phyloP scores from a whole-genome alignment of 352 stramenopile genomes.

The Pythium biforme region DNA sequence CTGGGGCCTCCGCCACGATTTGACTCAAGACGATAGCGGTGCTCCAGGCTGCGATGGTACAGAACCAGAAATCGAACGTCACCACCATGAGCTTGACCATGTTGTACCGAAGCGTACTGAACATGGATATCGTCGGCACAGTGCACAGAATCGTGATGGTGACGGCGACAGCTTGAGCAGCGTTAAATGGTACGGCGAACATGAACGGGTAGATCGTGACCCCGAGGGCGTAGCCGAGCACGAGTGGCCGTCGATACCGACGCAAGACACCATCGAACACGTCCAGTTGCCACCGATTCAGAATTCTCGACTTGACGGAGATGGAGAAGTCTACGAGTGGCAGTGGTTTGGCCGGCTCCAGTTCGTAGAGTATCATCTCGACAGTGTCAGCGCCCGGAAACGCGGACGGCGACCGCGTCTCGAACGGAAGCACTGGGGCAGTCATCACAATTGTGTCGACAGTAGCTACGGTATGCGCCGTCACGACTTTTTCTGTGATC shows the following conservation, averaged over 20 bases:
- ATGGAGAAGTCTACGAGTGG: slow-evolving; percentile 8
- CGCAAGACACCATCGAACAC: neutral
- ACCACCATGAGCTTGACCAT: slow-evolving; percentile 10
- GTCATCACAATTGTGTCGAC: no score
- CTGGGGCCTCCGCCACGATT: slow-evolving; percentile 1
- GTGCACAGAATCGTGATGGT: neutral
- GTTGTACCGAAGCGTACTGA: slow-evolving; percentile 17
- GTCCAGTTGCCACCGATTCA: slow-evolving; percentile 1
- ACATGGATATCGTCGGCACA: neutral
- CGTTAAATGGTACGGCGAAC: neutral
- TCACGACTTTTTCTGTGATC: no score
- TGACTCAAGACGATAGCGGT: slow-evolving; percentile 7
- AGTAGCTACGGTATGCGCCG: no score
- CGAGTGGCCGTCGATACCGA: neutral
- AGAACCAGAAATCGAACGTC: slow-evolving; percentile 24
- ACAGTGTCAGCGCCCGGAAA: no score
- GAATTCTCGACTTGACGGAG: slow-evolving; percentile 8
- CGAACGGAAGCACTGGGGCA: neutral
- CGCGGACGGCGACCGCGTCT: no score
- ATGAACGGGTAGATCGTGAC: slow-evolving; percentile 1
- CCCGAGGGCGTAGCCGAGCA: neutral
- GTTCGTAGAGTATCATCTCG: neutral
- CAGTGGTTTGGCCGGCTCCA: neutral
- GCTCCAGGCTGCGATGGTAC: slow-evolving; percentile 6
- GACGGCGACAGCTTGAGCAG: neutral